Evolutionary conservation across 306 rosid species (phyloP).

Genomic region (Sphenostylis stenocarpa): DNA sequence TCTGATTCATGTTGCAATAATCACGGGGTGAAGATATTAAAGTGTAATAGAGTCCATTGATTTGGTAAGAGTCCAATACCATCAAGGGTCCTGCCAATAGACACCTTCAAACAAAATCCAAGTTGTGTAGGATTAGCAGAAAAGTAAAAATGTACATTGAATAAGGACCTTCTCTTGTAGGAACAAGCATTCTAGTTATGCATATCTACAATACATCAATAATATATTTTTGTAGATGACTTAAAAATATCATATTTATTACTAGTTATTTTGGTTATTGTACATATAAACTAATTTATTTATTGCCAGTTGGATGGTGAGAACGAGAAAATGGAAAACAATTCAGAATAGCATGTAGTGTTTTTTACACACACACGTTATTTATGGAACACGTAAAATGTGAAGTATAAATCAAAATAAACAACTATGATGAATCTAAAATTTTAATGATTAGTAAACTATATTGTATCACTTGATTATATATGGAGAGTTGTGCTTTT

Average conservation of each 20-base stretch:
- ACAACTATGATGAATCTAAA: too few relatives aligned
- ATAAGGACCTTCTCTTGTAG: background rate
- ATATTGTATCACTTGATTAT: too few relatives aligned
- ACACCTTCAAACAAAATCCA: slow-evolving; percentile 20
- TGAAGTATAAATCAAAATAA: background rate
- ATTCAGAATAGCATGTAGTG: background rate
- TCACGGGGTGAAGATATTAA: slow-evolving; percentile 16
- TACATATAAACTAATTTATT: background rate
- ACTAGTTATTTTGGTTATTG: background rate
- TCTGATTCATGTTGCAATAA: slow-evolving; percentile 8
- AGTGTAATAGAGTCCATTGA: background rate
- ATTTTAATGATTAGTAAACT: too few relatives aligned
- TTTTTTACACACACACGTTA: background rate
- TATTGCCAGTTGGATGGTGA: background rate
- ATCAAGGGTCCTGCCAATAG: slow-evolving; percentile 6
- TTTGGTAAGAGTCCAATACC: slow-evolving; percentile 4
- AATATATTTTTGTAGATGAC: background rate
- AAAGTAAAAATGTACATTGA: slow-evolving; percentile 19
- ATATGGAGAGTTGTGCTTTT: too few relatives aligned
- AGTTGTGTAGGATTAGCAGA: slow-evolving; percentile 16
- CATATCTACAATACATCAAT: background rate
- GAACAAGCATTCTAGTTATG: background rate
- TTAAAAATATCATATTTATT: background rate
- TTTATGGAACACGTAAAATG: background rate
- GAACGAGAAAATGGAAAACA: background rate